Evolutionary conservation across 371 early-diverging fungal species (phyloP).

Genomic region (Pancytospora epiphaga): DNA sequence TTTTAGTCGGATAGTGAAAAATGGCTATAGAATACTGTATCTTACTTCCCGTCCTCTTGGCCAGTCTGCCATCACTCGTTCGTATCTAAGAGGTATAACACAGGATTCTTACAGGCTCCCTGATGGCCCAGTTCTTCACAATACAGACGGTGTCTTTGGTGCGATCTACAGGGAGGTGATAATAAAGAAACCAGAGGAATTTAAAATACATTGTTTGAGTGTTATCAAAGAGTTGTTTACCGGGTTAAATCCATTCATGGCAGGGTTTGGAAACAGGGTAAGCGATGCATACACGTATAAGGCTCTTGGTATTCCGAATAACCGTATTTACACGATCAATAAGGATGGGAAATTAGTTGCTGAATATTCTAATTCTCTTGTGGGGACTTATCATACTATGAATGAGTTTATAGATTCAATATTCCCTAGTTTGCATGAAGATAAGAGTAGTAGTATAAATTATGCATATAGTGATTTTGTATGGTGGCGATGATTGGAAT

Average conservation of each 20-base stretch:
- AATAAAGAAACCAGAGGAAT: constrained; percentile 80
- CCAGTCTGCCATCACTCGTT: constrained; percentile 74
- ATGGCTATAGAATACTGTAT: constrained; percentile 89
- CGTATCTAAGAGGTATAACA: constrained; percentile 74
- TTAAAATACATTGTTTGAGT: constrained; percentile 87
- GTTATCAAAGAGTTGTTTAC: constrained; percentile 73
- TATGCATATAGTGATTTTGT: constrained; percentile 32
- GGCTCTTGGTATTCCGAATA: constrained; percentile 76
- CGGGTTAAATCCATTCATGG: constrained; percentile 71
- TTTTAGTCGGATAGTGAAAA: constrained; percentile 78
- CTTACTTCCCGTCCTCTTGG: constrained; percentile 88
- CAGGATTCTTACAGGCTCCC: constrained; percentile 79
- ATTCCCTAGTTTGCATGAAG: constrained; percentile 69
- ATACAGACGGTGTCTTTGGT: constrained; percentile 81
- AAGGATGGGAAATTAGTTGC: constrained; percentile 76
- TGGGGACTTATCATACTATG: constrained; percentile 36
- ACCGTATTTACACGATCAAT: constrained; percentile 89
- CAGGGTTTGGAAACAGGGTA: constrained; percentile 92
- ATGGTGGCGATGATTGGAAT: constrained; percentile 26
- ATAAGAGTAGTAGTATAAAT: constrained; percentile 12
- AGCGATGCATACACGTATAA: constrained; percentile 86
- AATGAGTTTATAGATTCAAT: constrained; percentile 85
- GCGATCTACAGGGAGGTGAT: constrained; percentile 75
- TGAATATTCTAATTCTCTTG: constrained; percentile 61
- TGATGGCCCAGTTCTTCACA: constrained; percentile 87